Base-by-base conservation (phyloP, 2,329 filamentous ascomycete species). In the Arthrobotrys megalospora region DNA sequence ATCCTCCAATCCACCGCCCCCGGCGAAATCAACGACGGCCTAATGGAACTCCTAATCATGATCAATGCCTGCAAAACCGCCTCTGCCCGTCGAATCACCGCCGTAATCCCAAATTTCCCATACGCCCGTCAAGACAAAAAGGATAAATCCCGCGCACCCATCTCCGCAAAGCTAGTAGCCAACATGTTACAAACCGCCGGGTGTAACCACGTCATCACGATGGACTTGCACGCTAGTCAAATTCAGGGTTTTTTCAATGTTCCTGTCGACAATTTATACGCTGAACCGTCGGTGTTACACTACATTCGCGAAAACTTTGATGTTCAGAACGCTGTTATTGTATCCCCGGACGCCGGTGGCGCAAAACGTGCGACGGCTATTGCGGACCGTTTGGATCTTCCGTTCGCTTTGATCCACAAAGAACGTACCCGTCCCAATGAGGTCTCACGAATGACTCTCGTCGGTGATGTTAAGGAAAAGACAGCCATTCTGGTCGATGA, bases 41-140 rank as follows among this genome's bases (percentile, higher is more conserved):
- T 99, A 77, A 98, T 99, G 95, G 95, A 99, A 86, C 89, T 98
- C 43, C 89, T 98, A 81, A 97, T 98, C 86, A 97, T 97, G 91
- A 96, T 97, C 85, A 96, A 97, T 84, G 95, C 95, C 80, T 97
- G 95, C 88, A 91, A 93, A 84, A 93, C 91, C 24, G 91, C 91
- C 48, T 92, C 91, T 41, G 95, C 95, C 11, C 91, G 94, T 80
- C 92, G 95, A 80, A 97, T 98, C 86, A 97, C 95, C 21, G 95
- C 94, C 80, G 93, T 97, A 80, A 92, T 97, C 64, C 95, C 95
- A 81, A 97, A 97, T 86, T 98, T 97, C 86, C 94, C 94, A 32
- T 98, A 98, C 83, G 94, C 95, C 12, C 91, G 95, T 62, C 95
- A 98, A 86, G 96, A 98, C 85, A 98, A 98, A 88, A 98, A 98